phyloP scores from a whole-genome alignment of 495 filamentous ascomycete genomes.

The Pyrenula massariospora region DNA sequence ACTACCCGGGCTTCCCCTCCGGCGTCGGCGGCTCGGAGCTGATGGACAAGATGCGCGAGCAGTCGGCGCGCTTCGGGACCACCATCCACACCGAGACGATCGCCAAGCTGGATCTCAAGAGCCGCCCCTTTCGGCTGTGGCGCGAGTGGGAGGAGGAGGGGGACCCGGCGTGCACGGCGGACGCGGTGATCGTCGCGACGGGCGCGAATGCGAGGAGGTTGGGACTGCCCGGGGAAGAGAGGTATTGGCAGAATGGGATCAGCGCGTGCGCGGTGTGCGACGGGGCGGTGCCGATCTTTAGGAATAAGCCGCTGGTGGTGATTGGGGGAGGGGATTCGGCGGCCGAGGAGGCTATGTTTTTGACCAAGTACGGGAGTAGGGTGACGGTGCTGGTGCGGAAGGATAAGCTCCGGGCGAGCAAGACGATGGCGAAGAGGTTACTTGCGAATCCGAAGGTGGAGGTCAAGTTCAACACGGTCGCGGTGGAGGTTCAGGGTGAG shows the following conservation, averaged over 20 bases:
- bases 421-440: conserved; percentile 83
- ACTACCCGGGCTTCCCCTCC: conserved; percentile 87
- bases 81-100: conserved; percentile 88
- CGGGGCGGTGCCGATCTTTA: conserved; percentile 93
- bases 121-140: conserved; percentile 85
- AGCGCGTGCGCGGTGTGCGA: conserved; percentile 96
- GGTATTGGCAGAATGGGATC: conserved; percentile 94
- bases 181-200: conserved; percentile 87
- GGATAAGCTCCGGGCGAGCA: conserved; percentile 75
- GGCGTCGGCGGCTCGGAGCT: conserved; percentile 75
- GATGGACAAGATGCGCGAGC: conserved; percentile 91
- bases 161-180: conserved; percentile 64
- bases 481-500: conserved; percentile 72
- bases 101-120: conserved; percentile 71
- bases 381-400: conserved; percentile 87
- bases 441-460: conserved; percentile 76
- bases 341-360: conserved; percentile 92
- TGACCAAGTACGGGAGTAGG: conserved; percentile 92
- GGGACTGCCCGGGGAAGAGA: conserved; percentile 76
- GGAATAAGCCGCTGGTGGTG: conserved; percentile 87
- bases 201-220: conserved; percentile 83
- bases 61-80: conserved; percentile 86
- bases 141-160: conserved; percentile 54
- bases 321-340: conserved; percentile 97
- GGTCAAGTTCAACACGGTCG: conserved; percentile 74